Conservation (phyloP, 2,329 filamentous ascomycete genomes). For the Clonostachys solani region DNA sequence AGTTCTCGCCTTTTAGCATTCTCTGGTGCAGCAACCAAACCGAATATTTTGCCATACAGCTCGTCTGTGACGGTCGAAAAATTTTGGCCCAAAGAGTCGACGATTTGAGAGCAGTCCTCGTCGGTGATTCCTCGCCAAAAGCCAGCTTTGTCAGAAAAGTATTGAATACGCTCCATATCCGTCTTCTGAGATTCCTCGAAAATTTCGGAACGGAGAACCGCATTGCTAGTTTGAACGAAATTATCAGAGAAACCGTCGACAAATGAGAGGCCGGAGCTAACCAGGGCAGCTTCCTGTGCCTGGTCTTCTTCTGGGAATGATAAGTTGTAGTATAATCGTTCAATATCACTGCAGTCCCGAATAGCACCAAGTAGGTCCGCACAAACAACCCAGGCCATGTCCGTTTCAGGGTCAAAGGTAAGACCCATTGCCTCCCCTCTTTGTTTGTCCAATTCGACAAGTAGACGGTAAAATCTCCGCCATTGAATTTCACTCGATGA, state of each 20-base stretch:
- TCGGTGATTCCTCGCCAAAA: slow-evolving; percentile 79
- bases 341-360: slow-evolving; percentile 73
- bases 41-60: slow-evolving; percentile 47
- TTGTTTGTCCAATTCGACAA: slow-evolving; percentile 81
- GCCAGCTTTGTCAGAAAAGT: slow-evolving; percentile 73
- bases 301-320: slow-evolving; percentile 45
- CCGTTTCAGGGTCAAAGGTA: slow-evolving; percentile 64
- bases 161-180: slow-evolving; percentile 69
- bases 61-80: slow-evolving; percentile 53
- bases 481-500: slow-evolving; percentile 76
- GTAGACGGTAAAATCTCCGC: slow-evolving; percentile 82
- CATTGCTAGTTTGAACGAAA: slow-evolving; percentile 63
- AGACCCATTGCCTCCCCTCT: slow-evolving; percentile 78
- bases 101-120: slow-evolving; percentile 71
- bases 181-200: slow-evolving; percentile 69
- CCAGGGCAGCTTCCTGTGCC: slow-evolving; percentile 53
- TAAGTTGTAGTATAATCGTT: slow-evolving; percentile 70
- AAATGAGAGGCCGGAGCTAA: slow-evolving; percentile 68
- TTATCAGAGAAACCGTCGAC: slow-evolving; percentile 65
- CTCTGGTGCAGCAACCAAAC: slow-evolving; percentile 38
- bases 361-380: slow-evolving; percentile 78
- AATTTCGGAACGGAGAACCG: slow-evolving; percentile 67
- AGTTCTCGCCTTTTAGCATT: slow-evolving; percentile 41
- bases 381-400: slow-evolving; percentile 79
- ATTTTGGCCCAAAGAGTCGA: slow-evolving; percentile 62